Conservation (phyloP, 495 filamentous ascomycete genomes). For the Pyrenula massariospora region DNA sequence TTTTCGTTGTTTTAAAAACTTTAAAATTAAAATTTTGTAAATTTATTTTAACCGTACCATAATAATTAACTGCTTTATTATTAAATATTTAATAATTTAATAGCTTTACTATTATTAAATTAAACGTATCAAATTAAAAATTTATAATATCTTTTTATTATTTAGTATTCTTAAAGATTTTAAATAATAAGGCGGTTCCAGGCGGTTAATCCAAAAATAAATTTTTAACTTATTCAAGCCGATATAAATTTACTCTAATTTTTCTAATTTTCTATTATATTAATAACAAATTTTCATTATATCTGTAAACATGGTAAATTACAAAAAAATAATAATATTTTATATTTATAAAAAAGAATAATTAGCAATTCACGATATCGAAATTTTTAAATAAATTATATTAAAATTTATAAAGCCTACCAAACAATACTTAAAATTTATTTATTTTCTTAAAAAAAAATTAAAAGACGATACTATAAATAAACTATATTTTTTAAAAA, state of each 20-base stretch:
- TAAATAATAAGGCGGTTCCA: conserved; percentile 2
- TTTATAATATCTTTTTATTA: neutral
- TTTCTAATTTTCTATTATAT: neutral
- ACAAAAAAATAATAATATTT: conserved; percentile 1
- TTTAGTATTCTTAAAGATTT: neutral
- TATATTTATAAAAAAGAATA: conserved; percentile 1
- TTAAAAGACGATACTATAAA: conserved; percentile 1
- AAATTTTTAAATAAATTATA: conserved; percentile 2
- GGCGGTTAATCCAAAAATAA: neutral
- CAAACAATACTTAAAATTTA: neutral
- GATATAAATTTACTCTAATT: conserved; percentile 1
- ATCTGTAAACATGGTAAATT: neutral
- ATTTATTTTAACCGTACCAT: conserved; percentile 1
- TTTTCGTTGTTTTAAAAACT: neutral
- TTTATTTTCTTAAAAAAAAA: conserved; percentile 1
- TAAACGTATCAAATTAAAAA: neutral
- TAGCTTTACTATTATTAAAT: conserved; percentile 1
- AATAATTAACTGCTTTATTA: neutral
- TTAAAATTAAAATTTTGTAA: conserved; percentile 1
- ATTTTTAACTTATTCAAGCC: neutral
- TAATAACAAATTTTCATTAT: neutral
- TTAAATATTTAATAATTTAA: conserved; percentile 1
- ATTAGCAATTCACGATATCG: neutral
- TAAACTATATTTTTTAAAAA: conserved; percentile 1
- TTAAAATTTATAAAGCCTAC: neutral